A percentile compares a stretch with the other conserved stretches of the same genome.
Evolutionary conservation across 2,329 filamentous ascomycete species (phyloP).

Genomic region (Allantophomopsis cytisporea): DNA sequence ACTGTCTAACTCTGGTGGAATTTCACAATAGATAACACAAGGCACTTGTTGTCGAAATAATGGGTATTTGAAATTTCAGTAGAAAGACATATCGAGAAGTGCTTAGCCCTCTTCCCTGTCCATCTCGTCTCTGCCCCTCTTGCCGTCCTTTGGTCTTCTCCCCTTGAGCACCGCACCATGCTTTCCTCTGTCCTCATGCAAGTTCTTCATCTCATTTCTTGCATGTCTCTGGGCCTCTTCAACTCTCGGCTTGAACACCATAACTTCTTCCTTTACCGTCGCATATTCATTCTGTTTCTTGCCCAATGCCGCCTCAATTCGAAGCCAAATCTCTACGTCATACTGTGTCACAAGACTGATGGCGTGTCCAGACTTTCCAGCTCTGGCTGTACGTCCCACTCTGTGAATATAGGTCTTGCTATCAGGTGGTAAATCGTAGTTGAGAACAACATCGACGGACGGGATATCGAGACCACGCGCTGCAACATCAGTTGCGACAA

Average conservation of each 20-base stretch:
- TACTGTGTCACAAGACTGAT: constrained; percentile 79
- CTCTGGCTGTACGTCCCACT: constrained; percentile 77
- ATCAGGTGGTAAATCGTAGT: constrained; percentile 73
- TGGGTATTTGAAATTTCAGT: no score
- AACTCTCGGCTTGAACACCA: constrained; percentile 66
- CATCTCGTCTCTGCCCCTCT: constrained; percentile 34
- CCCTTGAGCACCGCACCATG: constrained; percentile 31
- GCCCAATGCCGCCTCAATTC: constrained; percentile 73
- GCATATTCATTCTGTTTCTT: constrained; percentile 61
- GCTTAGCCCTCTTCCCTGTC: constrained; percentile 19
- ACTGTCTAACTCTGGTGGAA: no score
- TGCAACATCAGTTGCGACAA: constrained; percentile 90
- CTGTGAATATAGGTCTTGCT: constrained; percentile 86
- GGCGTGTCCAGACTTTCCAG: constrained; percentile 72
- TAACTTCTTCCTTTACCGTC: constrained; percentile 68
- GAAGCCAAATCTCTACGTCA: constrained; percentile 65
- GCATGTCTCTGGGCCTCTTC: constrained; percentile 75
- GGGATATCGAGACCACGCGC: constrained; percentile 88
- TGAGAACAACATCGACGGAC: constrained; percentile 77
- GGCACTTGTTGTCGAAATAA: no score
- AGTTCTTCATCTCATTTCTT: constrained; percentile 66
- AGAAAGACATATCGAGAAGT: no score
- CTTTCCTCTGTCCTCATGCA: constrained; percentile 52
- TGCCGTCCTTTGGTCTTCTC: constrained; percentile 33
- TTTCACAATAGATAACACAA: no score